Evolutionary conservation across 129 eudicot species (phyloP).

Genomic region (Flaveria linearis): DNA sequence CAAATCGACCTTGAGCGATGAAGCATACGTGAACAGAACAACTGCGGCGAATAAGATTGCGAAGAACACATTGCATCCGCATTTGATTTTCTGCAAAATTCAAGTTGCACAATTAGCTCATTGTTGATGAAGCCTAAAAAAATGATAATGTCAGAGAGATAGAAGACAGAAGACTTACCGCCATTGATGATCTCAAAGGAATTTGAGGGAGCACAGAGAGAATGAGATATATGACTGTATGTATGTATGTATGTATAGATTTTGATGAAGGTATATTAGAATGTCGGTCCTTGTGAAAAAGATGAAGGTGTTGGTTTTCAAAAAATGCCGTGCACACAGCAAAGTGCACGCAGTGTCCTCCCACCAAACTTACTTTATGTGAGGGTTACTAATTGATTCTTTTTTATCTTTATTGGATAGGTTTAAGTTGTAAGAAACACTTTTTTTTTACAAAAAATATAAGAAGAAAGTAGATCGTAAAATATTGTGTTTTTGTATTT

Average conservation of each 20-base stretch:
- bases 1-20: conserved; percentile 52
- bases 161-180: conserved; percentile 8
- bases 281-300: conserved; percentile 24
- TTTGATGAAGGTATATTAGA: conserved; percentile 17
- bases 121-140: conserved; percentile 9
- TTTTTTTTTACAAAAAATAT: too few species aligned
- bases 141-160: conserved; percentile 6
- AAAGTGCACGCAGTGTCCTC: not conserved
- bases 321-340: conserved; percentile 29
- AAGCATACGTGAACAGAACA: conserved; percentile 37
- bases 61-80: conserved; percentile 30
- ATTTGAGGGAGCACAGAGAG: not conserved
- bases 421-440: too few species aligned
- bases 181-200: conserved; percentile 15
- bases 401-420: too few species aligned
- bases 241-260: not conserved
- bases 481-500: too few species aligned
- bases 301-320: conserved; percentile 16
- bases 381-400: not conserved
- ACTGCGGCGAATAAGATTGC: conserved; percentile 28
- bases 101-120: conserved; percentile 12
- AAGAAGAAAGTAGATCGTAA: too few species aligned
- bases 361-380: not conserved
- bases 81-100: conserved; percentile 31
- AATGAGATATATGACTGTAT: not conserved